Evolutionary conservation across 805 yeast genomes (phyloP).

Genomic region (Saccharomycopsis babjevae): DNA sequence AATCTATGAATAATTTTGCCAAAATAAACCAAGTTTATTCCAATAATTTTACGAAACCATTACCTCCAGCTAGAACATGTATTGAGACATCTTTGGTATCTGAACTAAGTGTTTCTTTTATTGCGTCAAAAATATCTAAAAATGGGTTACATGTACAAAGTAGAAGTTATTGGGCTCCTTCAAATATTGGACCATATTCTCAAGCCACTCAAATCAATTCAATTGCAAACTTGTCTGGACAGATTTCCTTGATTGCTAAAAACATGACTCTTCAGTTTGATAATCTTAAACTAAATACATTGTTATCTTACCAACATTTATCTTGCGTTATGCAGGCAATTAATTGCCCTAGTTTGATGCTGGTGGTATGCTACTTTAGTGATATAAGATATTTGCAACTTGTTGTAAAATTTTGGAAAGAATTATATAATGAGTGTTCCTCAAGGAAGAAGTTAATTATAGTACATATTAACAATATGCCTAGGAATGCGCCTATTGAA

Average conservation of each 20-base stretch:
- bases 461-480: slow-evolving; percentile 47
- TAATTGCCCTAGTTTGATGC: slow-evolving; percentile 34
- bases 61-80: slow-evolving; percentile 88
- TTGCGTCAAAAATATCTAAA: slow-evolving; percentile 26
- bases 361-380: slow-evolving; percentile 48
- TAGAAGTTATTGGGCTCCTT: slow-evolving; percentile 96
- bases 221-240: slow-evolving; percentile 70
- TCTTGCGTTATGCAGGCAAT: slow-evolving; percentile 49
- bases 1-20: slow-evolving; percentile 56
- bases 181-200: slow-evolving; percentile 95
- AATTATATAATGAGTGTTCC: background rate
- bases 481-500: slow-evolving; percentile 56
- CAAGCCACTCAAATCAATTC: slow-evolving; percentile 52
- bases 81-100: slow-evolving; percentile 33
- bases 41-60: slow-evolving; percentile 41
- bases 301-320: slow-evolving; percentile 67
- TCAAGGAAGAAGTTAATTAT: slow-evolving; percentile 31
- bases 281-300: slow-evolving; percentile 29
- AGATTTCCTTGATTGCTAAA: slow-evolving; percentile 74
- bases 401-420: slow-evolving; percentile 1
- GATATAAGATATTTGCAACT: slow-evolving; percentile 19
- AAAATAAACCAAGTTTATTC: slow-evolving; percentile 53
- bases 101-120: background rate
- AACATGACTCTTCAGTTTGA: slow-evolving; percentile 41
- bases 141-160: slow-evolving; percentile 86